Conservation (phyloP, 306 rosid genomes). For the Quercus engelmannii region DNA sequence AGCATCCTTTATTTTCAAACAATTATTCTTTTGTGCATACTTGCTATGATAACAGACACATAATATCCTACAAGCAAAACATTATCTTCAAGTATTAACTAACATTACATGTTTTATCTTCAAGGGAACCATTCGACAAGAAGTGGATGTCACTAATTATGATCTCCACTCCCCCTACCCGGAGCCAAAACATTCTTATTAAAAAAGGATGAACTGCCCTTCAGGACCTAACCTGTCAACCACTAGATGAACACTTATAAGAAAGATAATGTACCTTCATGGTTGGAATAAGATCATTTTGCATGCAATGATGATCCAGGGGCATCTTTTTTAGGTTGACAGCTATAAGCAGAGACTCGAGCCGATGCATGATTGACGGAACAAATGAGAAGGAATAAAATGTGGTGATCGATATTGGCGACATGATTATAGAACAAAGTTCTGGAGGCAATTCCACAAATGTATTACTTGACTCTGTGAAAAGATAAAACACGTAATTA, state of each 20-base stretch:
- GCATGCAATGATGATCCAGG: conserved; percentile 51
- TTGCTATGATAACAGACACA: not conserved
- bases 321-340: conserved; percentile 53
- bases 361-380: conserved; percentile 78
- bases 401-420: conserved; percentile 50
- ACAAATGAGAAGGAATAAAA: conserved; percentile 61
- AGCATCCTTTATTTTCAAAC: not conserved
- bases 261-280: conserved; percentile 41
- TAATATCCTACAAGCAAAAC: not conserved
- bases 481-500: conserved; percentile 2
- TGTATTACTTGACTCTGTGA: conserved; percentile 52
- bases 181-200: too few relatives aligned
- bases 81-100: not conserved
- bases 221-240: not conserved
- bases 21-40: not conserved
- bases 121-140: too few relatives aligned
- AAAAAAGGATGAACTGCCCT: not conserved
- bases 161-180: too few relatives aligned
- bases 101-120: too few relatives aligned
- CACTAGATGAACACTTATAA: not conserved
- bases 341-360: conserved; percentile 68
- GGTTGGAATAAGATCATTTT: conserved; percentile 45
- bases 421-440: conserved; percentile 62
- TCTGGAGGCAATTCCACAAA: conserved; percentile 83
- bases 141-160: too few relatives aligned